A percentile compares a stretch with the other conserved stretches of the same genome.
Conservation (phyloP, 2,329 filamentous ascomycete genomes). For the Chlorencoelia australis region DNA sequence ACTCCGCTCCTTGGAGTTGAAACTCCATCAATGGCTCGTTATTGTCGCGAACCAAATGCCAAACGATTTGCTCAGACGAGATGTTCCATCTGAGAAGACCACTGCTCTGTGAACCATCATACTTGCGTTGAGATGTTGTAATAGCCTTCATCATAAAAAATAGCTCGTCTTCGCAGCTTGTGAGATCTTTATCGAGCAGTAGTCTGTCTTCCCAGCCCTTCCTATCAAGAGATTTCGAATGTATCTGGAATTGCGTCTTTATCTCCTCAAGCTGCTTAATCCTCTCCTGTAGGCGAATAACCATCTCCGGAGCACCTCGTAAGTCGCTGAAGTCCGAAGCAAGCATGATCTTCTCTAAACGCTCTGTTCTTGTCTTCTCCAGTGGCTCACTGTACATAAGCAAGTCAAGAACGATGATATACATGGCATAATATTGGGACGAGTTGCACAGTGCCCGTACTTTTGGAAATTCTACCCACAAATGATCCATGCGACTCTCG, state of each 20-base stretch:
- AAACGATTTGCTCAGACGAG: slow-evolving; percentile 89
- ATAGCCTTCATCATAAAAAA: slow-evolving; percentile 99
- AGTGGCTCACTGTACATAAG: slow-evolving; percentile 92
- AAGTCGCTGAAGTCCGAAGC: slow-evolving; percentile 98
- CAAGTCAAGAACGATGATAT: slow-evolving; percentile 93
- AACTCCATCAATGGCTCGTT: slow-evolving; percentile 86
- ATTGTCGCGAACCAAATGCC: slow-evolving; percentile 85
- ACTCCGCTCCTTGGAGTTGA: slow-evolving; percentile 81
- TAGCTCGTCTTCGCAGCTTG: slow-evolving; percentile 86
- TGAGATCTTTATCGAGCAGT: slow-evolving; percentile 78
- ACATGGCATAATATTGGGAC: slow-evolving; percentile 93
- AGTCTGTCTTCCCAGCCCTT: slow-evolving; percentile 87
- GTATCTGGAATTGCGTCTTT: slow-evolving; percentile 90
- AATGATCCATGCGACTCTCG: slow-evolving; percentile 83
- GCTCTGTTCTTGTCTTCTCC: slow-evolving; percentile 93
- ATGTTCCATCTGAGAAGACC: slow-evolving; percentile 87
- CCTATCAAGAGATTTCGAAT: slow-evolving; percentile 76
- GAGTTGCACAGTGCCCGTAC: slow-evolving; percentile 95
- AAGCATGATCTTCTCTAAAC: slow-evolving; percentile 96
- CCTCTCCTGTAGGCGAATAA: slow-evolving; percentile 80
- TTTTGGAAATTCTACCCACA: slow-evolving; percentile 94
- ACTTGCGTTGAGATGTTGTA: slow-evolving; percentile 85
- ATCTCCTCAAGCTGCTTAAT: slow-evolving; percentile 93
- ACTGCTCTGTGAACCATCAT: slow-evolving; percentile 63
- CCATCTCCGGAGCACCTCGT: slow-evolving; percentile 85